Percentiles rank a stretch among this genome's conserved stretches.
Evolutionary conservation across 345 rosid genomes (phyloP).

Genomic region (Citrus mangshanensis): DNA sequence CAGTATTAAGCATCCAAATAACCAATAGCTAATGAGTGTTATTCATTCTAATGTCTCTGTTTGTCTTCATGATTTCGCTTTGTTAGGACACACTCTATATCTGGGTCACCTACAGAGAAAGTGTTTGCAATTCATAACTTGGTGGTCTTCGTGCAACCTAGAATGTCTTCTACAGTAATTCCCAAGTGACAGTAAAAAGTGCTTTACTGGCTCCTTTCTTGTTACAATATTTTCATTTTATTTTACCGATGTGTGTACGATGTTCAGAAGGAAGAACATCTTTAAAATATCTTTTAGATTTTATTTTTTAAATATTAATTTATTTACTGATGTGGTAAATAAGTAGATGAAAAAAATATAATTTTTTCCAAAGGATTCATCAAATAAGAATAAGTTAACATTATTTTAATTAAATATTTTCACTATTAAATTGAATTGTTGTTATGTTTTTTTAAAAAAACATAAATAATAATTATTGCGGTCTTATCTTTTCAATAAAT

Average conservation of each 20-base stretch:
- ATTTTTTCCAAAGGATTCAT: accelerated
- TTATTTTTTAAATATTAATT: no score
- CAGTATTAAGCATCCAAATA: background rate
- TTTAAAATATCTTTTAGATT: accelerated
- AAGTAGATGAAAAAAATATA: no score
- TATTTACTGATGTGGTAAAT: no score
- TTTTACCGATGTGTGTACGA: background rate
- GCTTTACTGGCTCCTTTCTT: background rate
- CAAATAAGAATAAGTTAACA: no score
- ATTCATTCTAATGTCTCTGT: background rate
- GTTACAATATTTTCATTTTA: background rate
- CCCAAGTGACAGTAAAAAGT: background rate
- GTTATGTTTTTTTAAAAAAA: no score
- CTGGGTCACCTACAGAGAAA: background rate
- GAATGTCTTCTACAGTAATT: background rate
- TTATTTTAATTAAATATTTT: no score
- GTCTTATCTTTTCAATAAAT: no score
- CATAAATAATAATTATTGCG: no score
- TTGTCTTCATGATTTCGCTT: background rate
- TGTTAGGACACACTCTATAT: background rate
- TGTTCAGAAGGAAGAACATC: accelerated
- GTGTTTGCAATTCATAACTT: background rate
- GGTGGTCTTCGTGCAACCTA: background rate
- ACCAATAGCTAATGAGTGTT: background rate
- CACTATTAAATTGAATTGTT: no score